Conservation (phyloP, 805 yeast genomes). For the Starmerella apis region DNA sequence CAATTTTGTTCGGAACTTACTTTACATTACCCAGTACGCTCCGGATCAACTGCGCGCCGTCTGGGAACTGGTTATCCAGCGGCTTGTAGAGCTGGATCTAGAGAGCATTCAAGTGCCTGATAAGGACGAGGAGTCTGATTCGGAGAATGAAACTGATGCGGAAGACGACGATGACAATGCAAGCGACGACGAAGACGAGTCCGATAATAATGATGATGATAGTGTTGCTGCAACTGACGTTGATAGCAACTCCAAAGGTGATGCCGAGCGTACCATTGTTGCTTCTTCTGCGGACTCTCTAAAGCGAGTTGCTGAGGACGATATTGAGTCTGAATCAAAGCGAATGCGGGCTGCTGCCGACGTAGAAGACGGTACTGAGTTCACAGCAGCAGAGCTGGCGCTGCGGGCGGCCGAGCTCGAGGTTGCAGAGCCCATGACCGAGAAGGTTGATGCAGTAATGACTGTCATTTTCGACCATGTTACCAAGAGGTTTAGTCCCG, state of each 20-base stretch:
- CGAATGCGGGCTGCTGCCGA: neutral
- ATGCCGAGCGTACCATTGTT: slow-evolving; percentile 25
- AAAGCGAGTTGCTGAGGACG: slow-evolving; percentile 28
- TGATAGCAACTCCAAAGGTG: slow-evolving; percentile 12
- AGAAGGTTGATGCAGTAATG: slow-evolving; percentile 64
- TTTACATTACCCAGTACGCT: slow-evolving; percentile 55
- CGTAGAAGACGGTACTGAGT: slow-evolving; percentile 28
- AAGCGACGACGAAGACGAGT: slow-evolving; percentile 22
- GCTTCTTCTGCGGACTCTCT: slow-evolving; percentile 22
- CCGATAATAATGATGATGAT: slow-evolving; percentile 1
- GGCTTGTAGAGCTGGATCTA: slow-evolving; percentile 76
- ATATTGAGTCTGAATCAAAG: slow-evolving; percentile 4
- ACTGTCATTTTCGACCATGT: slow-evolving; percentile 46
- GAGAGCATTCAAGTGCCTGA: slow-evolving; percentile 35
- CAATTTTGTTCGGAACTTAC: slow-evolving; percentile 54
- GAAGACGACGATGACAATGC: slow-evolving; percentile 22
- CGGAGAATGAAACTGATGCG: slow-evolving; percentile 21
- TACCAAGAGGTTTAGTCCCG: slow-evolving; percentile 39
- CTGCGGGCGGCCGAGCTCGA: slow-evolving; percentile 35
- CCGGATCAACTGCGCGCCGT: slow-evolving; percentile 61
- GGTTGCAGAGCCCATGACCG: slow-evolving; percentile 40
- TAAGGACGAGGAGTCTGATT: slow-evolving; percentile 28
- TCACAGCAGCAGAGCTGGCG: slow-evolving; percentile 30
- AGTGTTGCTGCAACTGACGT: slow-evolving; percentile 15
- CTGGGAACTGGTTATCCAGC: slow-evolving; percentile 74